Conservation (phyloP, 108 stramenopile genomes). For the Phaeodactylum tricornutum region DNA sequence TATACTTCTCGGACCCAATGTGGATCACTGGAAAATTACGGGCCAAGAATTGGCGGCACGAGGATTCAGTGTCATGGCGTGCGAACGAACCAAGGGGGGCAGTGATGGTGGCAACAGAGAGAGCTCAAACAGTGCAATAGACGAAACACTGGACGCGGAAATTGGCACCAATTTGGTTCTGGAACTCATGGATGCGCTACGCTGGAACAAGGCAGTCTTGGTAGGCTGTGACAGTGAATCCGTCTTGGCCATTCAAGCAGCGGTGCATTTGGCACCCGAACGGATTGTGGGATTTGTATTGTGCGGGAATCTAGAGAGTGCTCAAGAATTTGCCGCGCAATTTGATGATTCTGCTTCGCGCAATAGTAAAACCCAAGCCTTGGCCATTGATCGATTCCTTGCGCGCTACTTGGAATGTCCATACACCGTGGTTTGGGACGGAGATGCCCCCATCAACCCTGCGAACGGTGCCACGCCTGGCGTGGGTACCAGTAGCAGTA, state of each 20-base stretch:
- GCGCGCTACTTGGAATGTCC: conserved; percentile 29
- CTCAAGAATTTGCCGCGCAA: conserved; percentile 7
- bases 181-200: conserved; percentile 22
- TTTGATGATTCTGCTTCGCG: background rate
- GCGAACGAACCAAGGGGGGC: conserved; percentile 21
- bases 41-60: conserved; percentile 33
- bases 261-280: conserved; percentile 32
- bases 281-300: conserved; percentile 34
- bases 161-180: conserved; percentile 1
- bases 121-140: background rate
- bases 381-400: conserved; percentile 25
- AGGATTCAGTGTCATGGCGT: conserved; percentile 51
- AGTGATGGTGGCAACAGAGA: conserved; percentile 1
- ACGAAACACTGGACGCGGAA: conserved; percentile 2
- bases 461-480: too few relatives aligned
- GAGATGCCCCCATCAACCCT: too few relatives aligned
- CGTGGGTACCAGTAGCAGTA: too few relatives aligned
- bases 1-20: conserved; percentile 42
- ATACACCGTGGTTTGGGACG: conserved; percentile 46
- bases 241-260: conserved; percentile 37
- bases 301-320: conserved; percentile 25
- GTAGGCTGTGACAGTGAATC: conserved; percentile 42
- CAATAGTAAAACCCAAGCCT: background rate
- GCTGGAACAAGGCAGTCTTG: conserved; percentile 39
- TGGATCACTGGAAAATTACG: conserved; percentile 47